Percentiles rank a stretch among this genome's conserved stretches.
These are phyloP conservation scores for Cyberlindnera suaveolens DNA, from an alignment of 805 yeast species.

Conservation along the genomic window DNA sequence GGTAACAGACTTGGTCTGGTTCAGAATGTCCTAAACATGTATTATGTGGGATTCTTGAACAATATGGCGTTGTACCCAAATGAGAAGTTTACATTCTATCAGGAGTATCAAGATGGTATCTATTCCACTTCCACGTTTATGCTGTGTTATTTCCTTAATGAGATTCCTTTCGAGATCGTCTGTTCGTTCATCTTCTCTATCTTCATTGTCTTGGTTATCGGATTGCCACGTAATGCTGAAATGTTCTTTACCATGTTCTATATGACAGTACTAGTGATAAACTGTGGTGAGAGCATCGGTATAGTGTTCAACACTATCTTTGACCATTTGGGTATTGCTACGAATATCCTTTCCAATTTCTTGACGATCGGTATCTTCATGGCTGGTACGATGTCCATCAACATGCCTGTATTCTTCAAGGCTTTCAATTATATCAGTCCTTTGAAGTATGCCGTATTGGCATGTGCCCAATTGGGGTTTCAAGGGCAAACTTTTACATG, in stretches of 20 bases:
- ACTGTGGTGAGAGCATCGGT: conserved; percentile 83
- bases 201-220: conserved; percentile 63
- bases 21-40: conserved; percentile 67
- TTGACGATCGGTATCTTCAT: conserved; percentile 69
- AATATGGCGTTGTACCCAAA: conserved; percentile 70
- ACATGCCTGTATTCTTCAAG: conserved; percentile 60
- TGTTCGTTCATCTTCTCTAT: conserved; percentile 53
- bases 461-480: conserved; percentile 55
- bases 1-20: conserved; percentile 67
- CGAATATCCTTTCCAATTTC: conserved; percentile 62
- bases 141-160: conserved; percentile 49
- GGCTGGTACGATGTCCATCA: conserved; percentile 79
- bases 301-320: conserved; percentile 71
- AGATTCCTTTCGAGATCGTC: conserved; percentile 61
- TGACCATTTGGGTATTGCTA: conserved; percentile 72
- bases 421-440: conserved; percentile 76
- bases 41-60: conserved; percentile 74
- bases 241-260: conserved; percentile 64
- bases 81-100: conserved; percentile 70
- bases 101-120: conserved; percentile 68
- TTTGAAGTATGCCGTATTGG: conserved; percentile 60
- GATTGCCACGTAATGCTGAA: conserved; percentile 60
- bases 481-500: conserved; percentile 46
- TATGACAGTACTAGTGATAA: conserved; percentile 46
- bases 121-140: conserved; percentile 64